Percentiles rank a stretch among this genome's conserved stretches.
These are phyloP conservation scores for Rhypophila decipiens DNA, from an alignment of 495 filamentous ascomycete genomes.

Conservation along the genomic window DNA sequence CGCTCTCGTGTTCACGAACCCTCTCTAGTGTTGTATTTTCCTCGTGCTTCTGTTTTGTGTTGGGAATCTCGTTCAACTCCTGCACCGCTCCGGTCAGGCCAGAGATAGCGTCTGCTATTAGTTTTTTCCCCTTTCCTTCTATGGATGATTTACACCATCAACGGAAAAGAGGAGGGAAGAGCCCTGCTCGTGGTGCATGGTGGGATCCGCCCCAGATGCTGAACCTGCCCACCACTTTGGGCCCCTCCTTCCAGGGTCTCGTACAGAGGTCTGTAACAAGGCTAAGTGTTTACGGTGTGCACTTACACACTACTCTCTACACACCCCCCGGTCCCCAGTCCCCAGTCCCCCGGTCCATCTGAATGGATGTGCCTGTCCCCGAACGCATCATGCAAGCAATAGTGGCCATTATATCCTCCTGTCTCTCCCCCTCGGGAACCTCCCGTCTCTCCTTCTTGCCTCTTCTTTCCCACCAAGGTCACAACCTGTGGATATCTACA, in stretches of 20 bases:
- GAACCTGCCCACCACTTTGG: constrained; percentile 19
- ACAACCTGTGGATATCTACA: constrained; percentile 29
- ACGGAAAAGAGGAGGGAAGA: too few relatives aligned
- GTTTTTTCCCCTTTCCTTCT: too few relatives aligned
- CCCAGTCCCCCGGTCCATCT: constrained; percentile 21
- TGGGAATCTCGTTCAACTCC: too few relatives aligned
- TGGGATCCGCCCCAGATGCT: constrained; percentile 7
- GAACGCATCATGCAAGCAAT: constrained; percentile 32
- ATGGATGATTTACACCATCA: too few relatives aligned
- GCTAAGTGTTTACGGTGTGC: constrained; percentile 26
- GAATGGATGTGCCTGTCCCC: constrained; percentile 28
- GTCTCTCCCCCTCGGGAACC: constrained; percentile 23
- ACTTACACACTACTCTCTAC: too few relatives aligned
- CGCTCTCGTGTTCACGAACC: too few relatives aligned
- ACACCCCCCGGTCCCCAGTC: too few relatives aligned
- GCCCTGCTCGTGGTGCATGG: too few relatives aligned
- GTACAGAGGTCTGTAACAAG: constrained; percentile 33
- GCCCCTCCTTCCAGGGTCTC: constrained; percentile 19
- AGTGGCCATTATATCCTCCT: constrained; percentile 31
- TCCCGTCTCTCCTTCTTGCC: constrained; percentile 30
- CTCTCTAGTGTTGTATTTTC: too few relatives aligned
- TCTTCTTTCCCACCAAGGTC: constrained; percentile 34
- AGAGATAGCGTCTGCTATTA: too few relatives aligned
- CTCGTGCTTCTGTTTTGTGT: too few relatives aligned
- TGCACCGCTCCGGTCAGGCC: too few relatives aligned